Percentiles rank a stretch among this genome's conserved stretches.
These are phyloP conservation scores for Apiospora marii DNA, from an alignment of 2,329 filamentous ascomycete species.

Conservation along the genomic window DNA sequence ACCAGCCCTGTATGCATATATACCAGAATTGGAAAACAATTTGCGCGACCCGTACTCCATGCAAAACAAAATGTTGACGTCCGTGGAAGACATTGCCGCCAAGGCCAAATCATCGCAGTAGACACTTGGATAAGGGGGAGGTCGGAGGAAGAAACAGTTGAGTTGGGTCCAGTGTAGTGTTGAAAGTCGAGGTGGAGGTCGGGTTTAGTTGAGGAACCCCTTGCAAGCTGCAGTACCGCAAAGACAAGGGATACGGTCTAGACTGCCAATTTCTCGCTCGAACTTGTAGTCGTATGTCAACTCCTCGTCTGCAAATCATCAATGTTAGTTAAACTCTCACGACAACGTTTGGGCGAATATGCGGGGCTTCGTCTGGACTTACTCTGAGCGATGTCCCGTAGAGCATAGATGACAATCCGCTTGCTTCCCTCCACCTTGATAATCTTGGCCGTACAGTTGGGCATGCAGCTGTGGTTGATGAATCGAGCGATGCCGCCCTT, in stretches of 20 bases:
- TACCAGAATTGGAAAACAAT: slow-evolving; percentile 27
- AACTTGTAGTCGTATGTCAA: slow-evolving; percentile 99
- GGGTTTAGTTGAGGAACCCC: slow-evolving; percentile 90
- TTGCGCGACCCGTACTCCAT: slow-evolving; percentile 9
- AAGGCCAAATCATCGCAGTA: neutral
- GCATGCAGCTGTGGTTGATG: slow-evolving; percentile 98
- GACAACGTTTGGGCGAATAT: slow-evolving; percentile 31
- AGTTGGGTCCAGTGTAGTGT: neutral
- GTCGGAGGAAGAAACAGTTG: neutral
- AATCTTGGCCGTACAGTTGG: slow-evolving; percentile 98
- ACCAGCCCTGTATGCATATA: slow-evolving; percentile 37
- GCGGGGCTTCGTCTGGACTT: slow-evolving; percentile 51
- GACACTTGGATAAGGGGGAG: neutral
- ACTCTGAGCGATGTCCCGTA: slow-evolving; percentile 95
- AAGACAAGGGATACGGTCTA: slow-evolving; percentile 95
- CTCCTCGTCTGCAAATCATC: slow-evolving; percentile 79
- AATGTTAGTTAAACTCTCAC: slow-evolving; percentile 35
- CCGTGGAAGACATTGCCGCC: neutral
- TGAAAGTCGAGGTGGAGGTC: neutral
- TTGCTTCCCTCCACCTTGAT: slow-evolving; percentile 99
- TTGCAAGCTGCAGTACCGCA: slow-evolving; percentile 97
- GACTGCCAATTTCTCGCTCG: slow-evolving; percentile 92
- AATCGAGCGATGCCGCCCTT: slow-evolving; percentile 97
- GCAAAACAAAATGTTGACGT: neutral
- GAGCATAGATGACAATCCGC: slow-evolving; percentile 97